Conservation (phyloP, 768 basidiomycete species). For the Cubamyces lactineus region DNA sequence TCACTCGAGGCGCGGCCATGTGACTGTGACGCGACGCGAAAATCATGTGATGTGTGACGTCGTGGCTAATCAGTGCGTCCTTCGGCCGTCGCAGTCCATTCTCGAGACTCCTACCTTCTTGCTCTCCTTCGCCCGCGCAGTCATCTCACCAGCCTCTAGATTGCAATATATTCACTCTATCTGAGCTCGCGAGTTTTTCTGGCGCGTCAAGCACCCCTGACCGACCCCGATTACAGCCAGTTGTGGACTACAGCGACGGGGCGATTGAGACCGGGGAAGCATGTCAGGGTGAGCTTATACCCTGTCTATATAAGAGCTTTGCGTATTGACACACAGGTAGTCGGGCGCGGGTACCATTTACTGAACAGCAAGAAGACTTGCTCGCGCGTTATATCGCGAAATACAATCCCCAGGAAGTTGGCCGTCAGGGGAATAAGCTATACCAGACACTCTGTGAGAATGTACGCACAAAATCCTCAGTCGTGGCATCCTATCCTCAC, state of each 20-base stretch:
- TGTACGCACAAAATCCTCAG: conserved; percentile 19
- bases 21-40: not conserved
- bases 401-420: conserved; percentile 24
- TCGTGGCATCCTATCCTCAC: not conserved
- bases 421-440: conserved; percentile 26
- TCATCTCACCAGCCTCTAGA: too few relatives aligned
- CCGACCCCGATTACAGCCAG: too few relatives aligned
- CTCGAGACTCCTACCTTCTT: not conserved
- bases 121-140: too few relatives aligned
- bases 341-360: conserved; percentile 17
- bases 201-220: too few relatives aligned
- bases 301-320: not conserved
- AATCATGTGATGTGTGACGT: not conserved
- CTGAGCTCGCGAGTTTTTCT: too few relatives aligned
- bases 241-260: too few relatives aligned
- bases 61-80: not conserved
- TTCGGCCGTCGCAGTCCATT: too few relatives aligned
- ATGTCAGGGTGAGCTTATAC: not conserved
- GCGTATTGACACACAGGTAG: too few relatives aligned
- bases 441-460: conserved; percentile 28
- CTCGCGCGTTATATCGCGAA: conserved; percentile 31
- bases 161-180: too few relatives aligned
- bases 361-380: conserved; percentile 20
- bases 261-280: too few relatives aligned
- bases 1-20: conserved; percentile 6